A percentile compares a stretch with the other conserved stretches of the same genome.
Conservation (phyloP, 2,329 filamentous ascomycete genomes). For the Monosporascus sp. region DNA sequence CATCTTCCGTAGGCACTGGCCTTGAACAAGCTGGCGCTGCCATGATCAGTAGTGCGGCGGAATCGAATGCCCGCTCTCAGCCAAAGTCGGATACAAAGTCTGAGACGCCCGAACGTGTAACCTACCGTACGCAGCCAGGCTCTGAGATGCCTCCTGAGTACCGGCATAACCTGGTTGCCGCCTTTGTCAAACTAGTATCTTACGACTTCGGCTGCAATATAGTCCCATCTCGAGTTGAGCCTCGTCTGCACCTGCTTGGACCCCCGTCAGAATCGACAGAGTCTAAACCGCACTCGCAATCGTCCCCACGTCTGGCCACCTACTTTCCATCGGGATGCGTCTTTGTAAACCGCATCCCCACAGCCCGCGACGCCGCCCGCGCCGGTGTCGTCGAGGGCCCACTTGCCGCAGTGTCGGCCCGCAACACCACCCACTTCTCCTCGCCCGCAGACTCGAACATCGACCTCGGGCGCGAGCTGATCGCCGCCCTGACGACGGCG, state of each 20-base stretch:
- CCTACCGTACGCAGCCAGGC: constrained; percentile 44
- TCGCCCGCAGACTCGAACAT: constrained; percentile 50
- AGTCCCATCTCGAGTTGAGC: constrained; percentile 49
- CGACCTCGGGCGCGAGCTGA: constrained; percentile 56
- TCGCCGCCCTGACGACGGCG: constrained; percentile 56
- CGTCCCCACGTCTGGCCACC: constrained; percentile 34
- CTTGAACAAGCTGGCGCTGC: constrained; percentile 14
- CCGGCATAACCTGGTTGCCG: constrained; percentile 50
- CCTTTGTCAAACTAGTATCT: constrained; percentile 58
- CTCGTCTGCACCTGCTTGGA: constrained; percentile 48
- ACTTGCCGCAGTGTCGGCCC: constrained; percentile 53
- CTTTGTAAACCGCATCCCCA: constrained; percentile 56
- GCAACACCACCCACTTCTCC: constrained; percentile 48
- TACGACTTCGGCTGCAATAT: constrained; percentile 64
- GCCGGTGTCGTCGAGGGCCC: constrained; percentile 57
- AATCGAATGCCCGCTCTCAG: constrained; percentile 12
- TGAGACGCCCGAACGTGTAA: constrained; percentile 15
- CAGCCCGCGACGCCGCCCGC: constrained; percentile 54
- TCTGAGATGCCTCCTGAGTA: constrained; percentile 53
- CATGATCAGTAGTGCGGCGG: constrained; percentile 7
- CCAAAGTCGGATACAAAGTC: constrained; percentile 7
- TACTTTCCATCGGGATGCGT: constrained; percentile 55
- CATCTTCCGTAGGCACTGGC: constrained; percentile 8
- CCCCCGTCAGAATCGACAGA: constrained; percentile 5
- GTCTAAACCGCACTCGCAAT: not conserved